Evolutionary conservation across 129 eudicot species (phyloP), one percentile per base, ranked within the genome.

Genomic region (Flaveria bidentis): DNA sequence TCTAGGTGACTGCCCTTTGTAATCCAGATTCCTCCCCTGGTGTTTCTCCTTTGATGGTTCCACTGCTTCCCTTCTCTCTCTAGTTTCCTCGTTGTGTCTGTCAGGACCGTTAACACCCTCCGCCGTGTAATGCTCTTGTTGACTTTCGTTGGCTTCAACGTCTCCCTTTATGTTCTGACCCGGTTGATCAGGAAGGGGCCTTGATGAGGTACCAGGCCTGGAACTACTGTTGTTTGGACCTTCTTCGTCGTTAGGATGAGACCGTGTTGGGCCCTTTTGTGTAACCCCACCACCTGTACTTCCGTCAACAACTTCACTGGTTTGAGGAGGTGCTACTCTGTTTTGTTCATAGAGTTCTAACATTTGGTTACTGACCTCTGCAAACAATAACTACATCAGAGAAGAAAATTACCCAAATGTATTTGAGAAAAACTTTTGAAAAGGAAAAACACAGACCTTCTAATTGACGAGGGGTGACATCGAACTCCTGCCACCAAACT

Each of bases 401-500:
- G 52, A 60, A 56, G 62, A 69, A 61, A 22, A 50, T 30, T 28
- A 52, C n/a, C 86, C 91, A 55, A 76, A 76, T 39, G 79, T 83
- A 86, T 52, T 83, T 80, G 10, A 51, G 63, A 15, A 78, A 64
- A 2, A 82, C 41, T 26, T 84, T 84, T 33, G 82, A 1, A 51
- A 72, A 12, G 16, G 1, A 67, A 33, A 77, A 56, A 9, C 56
- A 30, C 28, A 50, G 71, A 92, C 97, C 97, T 88, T 89, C 97
- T 72, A 92, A 77, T 76, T 94, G 99, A 77, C 97, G 99, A 71
- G 96, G 97, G 79, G 92, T 94, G 86, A 94, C 93, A 80, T 94
- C 99, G 44, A 94, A 94, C 88, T 94, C 99, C 86, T 91, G 96
- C 96, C 93, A 91, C 99, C 97, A 94, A 81, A 94, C 98, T 87